Evolutionary conservation across 1,284 basidiomycete species (phyloP).

Genomic region (Hemileia vastatrix): DNA sequence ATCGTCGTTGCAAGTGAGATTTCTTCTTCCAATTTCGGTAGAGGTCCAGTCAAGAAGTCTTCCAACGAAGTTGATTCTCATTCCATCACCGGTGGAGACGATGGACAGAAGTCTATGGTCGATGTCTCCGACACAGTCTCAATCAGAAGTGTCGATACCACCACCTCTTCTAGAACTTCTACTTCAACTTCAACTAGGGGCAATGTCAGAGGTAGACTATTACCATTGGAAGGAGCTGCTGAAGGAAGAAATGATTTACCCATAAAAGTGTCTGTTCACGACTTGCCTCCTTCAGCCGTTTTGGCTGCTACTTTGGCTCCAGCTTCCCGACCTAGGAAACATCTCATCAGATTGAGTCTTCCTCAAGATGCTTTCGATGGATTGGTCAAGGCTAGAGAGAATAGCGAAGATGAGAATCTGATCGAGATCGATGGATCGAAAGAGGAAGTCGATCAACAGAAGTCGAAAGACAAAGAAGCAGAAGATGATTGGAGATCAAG

Average conservation of each 20-base stretch:
- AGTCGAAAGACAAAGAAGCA: constrained; percentile 12
- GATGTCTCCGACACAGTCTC: neutral
- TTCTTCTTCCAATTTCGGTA: neutral
- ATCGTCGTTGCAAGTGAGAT: constrained; percentile 32
- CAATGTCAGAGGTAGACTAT: neutral
- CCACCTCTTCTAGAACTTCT: neutral
- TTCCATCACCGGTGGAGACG: constrained; percentile 2
- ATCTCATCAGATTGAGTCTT: constrained; percentile 38
- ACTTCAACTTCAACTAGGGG: neutral
- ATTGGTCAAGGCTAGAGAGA: constrained; percentile 37
- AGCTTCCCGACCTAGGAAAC: constrained; percentile 56
- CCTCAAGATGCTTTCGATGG: constrained; percentile 57
- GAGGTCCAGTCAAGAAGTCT: neutral
- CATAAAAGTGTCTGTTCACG: constrained; percentile 46
- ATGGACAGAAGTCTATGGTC: neutral
- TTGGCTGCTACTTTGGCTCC: constrained; percentile 54
- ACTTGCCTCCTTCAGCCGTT: constrained; percentile 65
- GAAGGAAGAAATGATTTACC: constrained; percentile 33
- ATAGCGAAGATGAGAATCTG: neutral
- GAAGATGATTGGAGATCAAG: constrained; percentile 11
- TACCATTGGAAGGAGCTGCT: constrained; percentile 25
- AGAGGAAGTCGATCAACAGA: neutral
- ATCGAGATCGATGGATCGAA: constrained; percentile 1
- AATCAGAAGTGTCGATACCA: neutral
- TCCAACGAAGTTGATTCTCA: neutral